Evolutionary conservation across 768 basidiomycete species (phyloP), one percentile per base, ranked within the genome.

Genomic region (Asterophora parasitica): DNA sequence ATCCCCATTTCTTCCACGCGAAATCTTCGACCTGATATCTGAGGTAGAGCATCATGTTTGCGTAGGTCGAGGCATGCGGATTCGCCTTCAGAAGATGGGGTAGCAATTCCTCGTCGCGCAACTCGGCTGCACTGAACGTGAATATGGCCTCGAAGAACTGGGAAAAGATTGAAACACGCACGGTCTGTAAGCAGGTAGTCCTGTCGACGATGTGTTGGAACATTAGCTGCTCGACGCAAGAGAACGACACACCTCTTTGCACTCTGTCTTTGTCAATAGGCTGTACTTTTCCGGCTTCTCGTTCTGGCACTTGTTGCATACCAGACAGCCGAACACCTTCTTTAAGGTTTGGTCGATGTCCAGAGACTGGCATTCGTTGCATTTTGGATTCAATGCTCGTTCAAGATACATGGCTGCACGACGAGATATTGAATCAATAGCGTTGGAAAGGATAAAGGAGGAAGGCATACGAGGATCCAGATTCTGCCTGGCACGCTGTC

Each of bases 31-130:
- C 91, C 64, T 98, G 95, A 60, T 73, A 86, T 28, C 96, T 83
- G 4, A 97, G 74, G 68, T 88, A 98, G 16, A 99, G 76, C 96
- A 98, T 98, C 96, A 98, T 98, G 72, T 98, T 99, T 30, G 89
- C 88, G 61, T 89, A 98, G 0, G 94, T 97, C 10, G 93, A 88
- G 53, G 90, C 88, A 70, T 99, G 95, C 2, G 96, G 96, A 64
- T 99, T 99, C 17, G 54, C 54, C 51, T 58, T 55, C 26, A 58
- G 35, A 8, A 60, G 73, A 65, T 99, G 96, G 0, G 95, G 96
- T 54, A 99, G 78, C 13, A 87, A 70, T 57, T 96, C 91, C 58
- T 89, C 82, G 61, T 99, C 96, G 48, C 87, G 83, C 20, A 99
- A 74, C 62, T 99, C 96, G 27, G 94, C 92, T 92, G 58, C n/a